phyloP scores from a whole-genome alignment of 352 stramenopile genomes.

The Globisporangium irregulare region DNA sequence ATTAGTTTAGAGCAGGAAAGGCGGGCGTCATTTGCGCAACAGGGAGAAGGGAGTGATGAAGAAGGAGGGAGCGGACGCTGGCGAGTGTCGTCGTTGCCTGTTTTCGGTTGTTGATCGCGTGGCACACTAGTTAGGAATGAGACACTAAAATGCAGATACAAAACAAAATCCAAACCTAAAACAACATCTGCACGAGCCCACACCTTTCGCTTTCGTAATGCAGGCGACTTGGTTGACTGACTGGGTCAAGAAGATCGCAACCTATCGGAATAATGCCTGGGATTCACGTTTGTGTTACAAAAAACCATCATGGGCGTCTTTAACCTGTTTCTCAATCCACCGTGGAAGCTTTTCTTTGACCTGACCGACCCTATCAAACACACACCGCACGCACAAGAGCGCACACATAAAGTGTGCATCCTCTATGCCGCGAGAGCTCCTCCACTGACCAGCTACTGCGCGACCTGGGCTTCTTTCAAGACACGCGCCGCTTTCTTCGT shows the following conservation, averaged over 20 bases:
- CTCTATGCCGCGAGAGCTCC: not conserved
- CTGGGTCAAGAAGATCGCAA: not conserved
- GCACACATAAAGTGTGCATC: not conserved
- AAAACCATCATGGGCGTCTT: conserved; percentile 2
- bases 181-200: no score
- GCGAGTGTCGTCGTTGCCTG: not conserved
- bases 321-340: conserved; percentile 2
- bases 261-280: not conserved
- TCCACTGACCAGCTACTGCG: conserved; percentile 26
- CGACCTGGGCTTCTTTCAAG: conserved; percentile 82
- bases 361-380: conserved; percentile 8
- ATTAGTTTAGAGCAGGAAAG: conserved; percentile 13
- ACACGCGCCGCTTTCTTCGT: conserved; percentile 87
- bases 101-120: not conserved
- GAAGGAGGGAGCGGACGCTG: not conserved
- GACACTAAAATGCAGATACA: conserved; percentile 18
- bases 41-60: not conserved
- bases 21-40: not conserved
- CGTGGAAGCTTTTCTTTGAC: not conserved
- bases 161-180: not conserved
- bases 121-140: conserved; percentile 21
- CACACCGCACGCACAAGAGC: not conserved
- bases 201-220: not conserved
- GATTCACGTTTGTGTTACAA: conserved; percentile 11
- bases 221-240: not conserved